Evolutionary conservation across 73 alveolate species (phyloP).

Genomic region (Urostyla sp.): DNA sequence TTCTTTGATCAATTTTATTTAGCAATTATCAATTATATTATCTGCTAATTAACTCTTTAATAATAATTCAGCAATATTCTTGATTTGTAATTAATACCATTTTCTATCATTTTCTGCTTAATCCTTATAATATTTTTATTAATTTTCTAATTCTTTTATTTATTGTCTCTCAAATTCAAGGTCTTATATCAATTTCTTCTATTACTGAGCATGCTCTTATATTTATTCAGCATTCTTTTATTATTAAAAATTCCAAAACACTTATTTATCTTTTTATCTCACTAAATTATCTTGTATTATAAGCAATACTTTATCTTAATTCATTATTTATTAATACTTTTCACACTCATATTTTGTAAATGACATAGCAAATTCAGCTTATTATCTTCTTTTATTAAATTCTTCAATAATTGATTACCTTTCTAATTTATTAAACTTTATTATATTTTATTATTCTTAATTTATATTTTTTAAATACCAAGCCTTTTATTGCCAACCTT

Average conservation of each 20-base stretch:
- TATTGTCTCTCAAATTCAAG: constrained; percentile 9
- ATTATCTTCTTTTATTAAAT: background rate
- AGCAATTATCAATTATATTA: too few relatives aligned
- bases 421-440: constrained; percentile 20
- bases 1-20: too few relatives aligned
- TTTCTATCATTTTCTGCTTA: too few relatives aligned
- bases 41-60: too few relatives aligned
- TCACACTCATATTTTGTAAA: constrained; percentile 41
- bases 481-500: constrained; percentile 25
- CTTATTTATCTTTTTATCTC: background rate
- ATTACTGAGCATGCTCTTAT: background rate
- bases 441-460: constrained; percentile 17
- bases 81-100: too few relatives aligned
- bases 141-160: background rate
- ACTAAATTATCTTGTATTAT: background rate
- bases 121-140: background rate
- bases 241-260: background rate
- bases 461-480: constrained; percentile 18
- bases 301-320: constrained; percentile 1
- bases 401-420: constrained; percentile 9
- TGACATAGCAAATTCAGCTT: background rate
- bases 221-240: background rate
- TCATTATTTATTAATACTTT: constrained; percentile 9
- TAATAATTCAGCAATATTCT: too few relatives aligned
- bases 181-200: constrained; percentile 9